Evolutionary conservation across 257 asterid genomes (phyloP), one percentile per base, ranked within the genome.

Genomic region (Prunella vulgaris): DNA sequence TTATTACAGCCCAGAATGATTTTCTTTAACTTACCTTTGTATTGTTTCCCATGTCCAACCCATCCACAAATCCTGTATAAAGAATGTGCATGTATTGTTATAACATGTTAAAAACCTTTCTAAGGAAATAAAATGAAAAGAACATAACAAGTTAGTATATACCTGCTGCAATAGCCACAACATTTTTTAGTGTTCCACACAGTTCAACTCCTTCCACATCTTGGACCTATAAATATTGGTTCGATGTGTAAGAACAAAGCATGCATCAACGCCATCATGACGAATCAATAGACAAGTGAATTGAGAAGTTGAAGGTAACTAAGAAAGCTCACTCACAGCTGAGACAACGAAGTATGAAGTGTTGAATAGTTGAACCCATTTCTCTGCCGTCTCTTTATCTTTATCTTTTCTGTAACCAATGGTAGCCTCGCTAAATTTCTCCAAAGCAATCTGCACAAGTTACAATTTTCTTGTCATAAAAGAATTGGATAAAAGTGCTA

Each of bases 121-220:
- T 28, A 46, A 15, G 46, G 12, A 65, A 56, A 62, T 21, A 57
- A 71, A 46, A 38, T n/a, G 35, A 66, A 74, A 42, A 71, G 14
- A 57, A 58, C 52, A 21, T 37, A 35, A 15, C 28, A 69, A 57
- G 42, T 9, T 21, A 60, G 52, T 32, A 37, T 57, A 18, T 48
- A 86, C 97, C 97, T 81, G 97, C 97, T 66, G 92, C 97, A 35
- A 92, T 71, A 51, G 97, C 97, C 71, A 92, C 97, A 2, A 92
- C 76, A 38, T 92, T 92, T 80, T 92, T 92, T 51, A 89, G 78
- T 10, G 97, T 92, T 67, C 97, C 97, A 74, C 97, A 92, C 57
- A 92, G 86, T 77, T 92, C 97, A 24, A 89, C 96, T 54, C 98
- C 96, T 84, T 92, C 97, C 54, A 92, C 96, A 79, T 92, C 98